Base-by-base conservation (phyloP, 225 moss, liverwort and hornwort species). In the Neckera pumila region DNA sequence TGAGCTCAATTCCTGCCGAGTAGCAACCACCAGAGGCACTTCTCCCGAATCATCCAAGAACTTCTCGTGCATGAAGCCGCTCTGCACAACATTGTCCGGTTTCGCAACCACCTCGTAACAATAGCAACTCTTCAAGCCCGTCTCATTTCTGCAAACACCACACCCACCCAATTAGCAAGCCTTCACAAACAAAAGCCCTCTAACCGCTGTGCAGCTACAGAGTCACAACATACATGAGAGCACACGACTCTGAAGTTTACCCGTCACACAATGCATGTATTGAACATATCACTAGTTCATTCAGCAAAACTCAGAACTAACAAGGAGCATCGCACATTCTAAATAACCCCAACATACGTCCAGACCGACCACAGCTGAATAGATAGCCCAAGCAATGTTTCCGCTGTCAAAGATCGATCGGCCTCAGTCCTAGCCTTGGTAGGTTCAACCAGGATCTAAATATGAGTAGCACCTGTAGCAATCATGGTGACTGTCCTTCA, bases 61-160 rank as follows among this genome's bases (percentile, higher is more conserved):
- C 81, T 89, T 96, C 65, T 99, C 97, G 86, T 99, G 96, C 98
- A 99, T 99, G 88, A 97, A 99, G 86, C 90, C 95, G 88, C 97
- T 99, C 89, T 97, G 96, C 33, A 99, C 95, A 23, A 96, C 93
- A 22, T 93, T 95, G 8, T 99, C 96, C 42, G 96, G 95, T 89
- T 93, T 99, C n/a, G 95, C 88, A 82, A 99, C 96, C 63, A 97
- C 91, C 88, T 96, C 93, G 81, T 97, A 99, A 84, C 97, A 98
- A 79, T 97, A 97, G 86, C 98, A 98, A 67, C 95, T 97, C 89
- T 97, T 98, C 84, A 95, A 89, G 60, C 95, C 92, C 49, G 54
- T 78, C 89, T 89, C 88, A 23, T 90, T 89, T 78, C 93, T 93
- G 91, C 47, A 80, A 60, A 54, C 78, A 84, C 66, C 38, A 56